These are phyloP conservation scores for Emmonsiellopsis sp. DNA, from an alignment of 2,329 filamentous ascomycete genomes.

Conservation along the genomic window DNA sequence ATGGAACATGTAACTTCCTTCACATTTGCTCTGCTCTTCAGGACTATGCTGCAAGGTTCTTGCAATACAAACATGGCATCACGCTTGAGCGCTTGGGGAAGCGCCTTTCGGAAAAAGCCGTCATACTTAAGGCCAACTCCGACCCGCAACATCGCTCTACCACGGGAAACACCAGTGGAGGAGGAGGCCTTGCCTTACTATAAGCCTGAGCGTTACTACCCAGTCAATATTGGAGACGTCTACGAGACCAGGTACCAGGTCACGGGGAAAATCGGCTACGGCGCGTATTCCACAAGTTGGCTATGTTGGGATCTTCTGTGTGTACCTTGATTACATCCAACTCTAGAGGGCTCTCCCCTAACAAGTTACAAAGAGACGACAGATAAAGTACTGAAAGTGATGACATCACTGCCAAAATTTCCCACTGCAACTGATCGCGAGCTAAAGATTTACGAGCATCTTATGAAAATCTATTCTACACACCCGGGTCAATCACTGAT, in stretches of 20 bases:
- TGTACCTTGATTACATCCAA: neutral
- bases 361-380: slow-evolving; percentile 9
- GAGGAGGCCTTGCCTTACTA: slow-evolving; percentile 33
- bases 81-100: slow-evolving; percentile 3
- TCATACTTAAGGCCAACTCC: neutral
- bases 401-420: slow-evolving; percentile 12
- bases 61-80: neutral
- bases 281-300: slow-evolving; percentile 37
- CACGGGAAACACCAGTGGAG: slow-evolving; percentile 18
- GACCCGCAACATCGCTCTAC: neutral
- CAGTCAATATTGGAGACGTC: slow-evolving; percentile 30
- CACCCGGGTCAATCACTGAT: slow-evolving; percentile 20
- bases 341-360: neutral
- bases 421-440: slow-evolving; percentile 18
- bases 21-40: no score
- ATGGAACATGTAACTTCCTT: no score
- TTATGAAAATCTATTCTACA: slow-evolving; percentile 16
- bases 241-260: slow-evolving; percentile 29
- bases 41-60: neutral
- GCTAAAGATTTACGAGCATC: slow-evolving; percentile 18
- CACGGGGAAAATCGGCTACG: slow-evolving; percentile 32
- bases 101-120: neutral
- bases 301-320: slow-evolving; percentile 31
- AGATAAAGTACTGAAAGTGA: slow-evolving; percentile 28
- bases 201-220: slow-evolving; percentile 28